Evolutionary conservation across 306 rosid species (phyloP), one percentile per base, ranked within the genome.

Genomic region (Arachis stenosperma): DNA sequence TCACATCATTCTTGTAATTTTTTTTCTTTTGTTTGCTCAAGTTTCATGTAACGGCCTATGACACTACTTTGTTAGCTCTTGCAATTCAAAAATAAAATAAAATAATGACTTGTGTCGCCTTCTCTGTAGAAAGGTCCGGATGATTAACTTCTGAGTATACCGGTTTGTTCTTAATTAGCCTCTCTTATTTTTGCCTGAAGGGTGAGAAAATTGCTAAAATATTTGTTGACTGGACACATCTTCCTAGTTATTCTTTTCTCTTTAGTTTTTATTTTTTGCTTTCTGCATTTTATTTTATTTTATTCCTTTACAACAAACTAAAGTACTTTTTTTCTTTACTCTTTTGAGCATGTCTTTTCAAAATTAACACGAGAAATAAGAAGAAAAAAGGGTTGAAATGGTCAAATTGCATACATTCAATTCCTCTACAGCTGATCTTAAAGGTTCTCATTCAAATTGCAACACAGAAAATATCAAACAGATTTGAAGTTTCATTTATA

Each of bases 181-280:
- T 22, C 52, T 67, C 10, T 40, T 9, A 10, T 76, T 58, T n/a
- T 61, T 33, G 69, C 66, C 8, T 61, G 15, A 42, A 69, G 44
- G 59, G 15, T 6, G 50, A 8, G 46, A 61, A 46, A 14, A 9
- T 36, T 5, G 2, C 9, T 8, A 77, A 53, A 2, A 13, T 6
- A 2, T 69, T 53, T 41, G 48, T 70, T 27, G 15, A 64, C 12
- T 52, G 77, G 41, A 36, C 73, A 71, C 64, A 11, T 64, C 64
- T 78, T 78, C 73, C 67, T 46, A 13, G 33, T 64, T 12, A 15
- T 48, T 65, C 41, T 65, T 30, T 64, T 27, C 63, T 73, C 65
- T 78, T 72, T 71, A 30, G 47, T 48, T 65, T 71, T 65, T 47
- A 53, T 56, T 66, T 41, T 65, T 44, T 39, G 48, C 58, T 71